These are phyloP conservation scores for Sclerotinia sclerotiorum DNA, from an alignment of 2,329 filamentous ascomycete genomes.

Conservation along the genomic window DNA sequence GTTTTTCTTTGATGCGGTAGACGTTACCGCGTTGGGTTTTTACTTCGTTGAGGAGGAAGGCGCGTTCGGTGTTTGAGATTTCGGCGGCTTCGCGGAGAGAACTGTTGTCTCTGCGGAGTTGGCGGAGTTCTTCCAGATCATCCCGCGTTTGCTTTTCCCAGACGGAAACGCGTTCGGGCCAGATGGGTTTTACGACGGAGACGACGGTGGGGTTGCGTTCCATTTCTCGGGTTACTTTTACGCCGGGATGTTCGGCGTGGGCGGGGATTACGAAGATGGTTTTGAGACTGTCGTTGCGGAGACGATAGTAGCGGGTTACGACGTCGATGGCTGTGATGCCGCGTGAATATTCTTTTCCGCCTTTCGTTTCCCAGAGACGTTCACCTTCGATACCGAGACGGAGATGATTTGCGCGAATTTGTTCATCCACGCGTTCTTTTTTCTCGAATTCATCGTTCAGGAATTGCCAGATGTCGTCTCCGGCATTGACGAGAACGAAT, in stretches of 20 bases:
- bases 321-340: conserved; percentile 53
- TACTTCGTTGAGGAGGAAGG: conserved; percentile 10
- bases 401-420: conserved; percentile 43
- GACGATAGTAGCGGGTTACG: conserved; percentile 53
- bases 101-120: neutral
- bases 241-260: conserved; percentile 48
- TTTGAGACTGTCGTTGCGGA: conserved; percentile 46
- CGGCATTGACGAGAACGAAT: conserved; percentile 56
- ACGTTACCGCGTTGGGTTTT: neutral
- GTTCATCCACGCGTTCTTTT: conserved; percentile 42
- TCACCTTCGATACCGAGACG: conserved; percentile 46
- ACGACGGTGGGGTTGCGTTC: conserved; percentile 48
- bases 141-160: conserved; percentile 35
- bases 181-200: conserved; percentile 37
- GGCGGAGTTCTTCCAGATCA: conserved; percentile 29
- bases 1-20: neutral
- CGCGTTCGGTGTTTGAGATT: conserved; percentile 2
- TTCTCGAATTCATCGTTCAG: conserved; percentile 49
- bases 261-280: conserved; percentile 55
- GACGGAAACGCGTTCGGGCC: conserved; percentile 34
- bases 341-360: conserved; percentile 29
- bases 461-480: conserved; percentile 50
- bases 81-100: conserved; percentile 17
- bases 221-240: conserved; percentile 47
- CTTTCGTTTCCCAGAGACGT: conserved; percentile 31